Evolutionary conservation across 2,329 filamentous ascomycete genomes (phyloP).

Genomic region (Pyricularia pennisetigena): DNA sequence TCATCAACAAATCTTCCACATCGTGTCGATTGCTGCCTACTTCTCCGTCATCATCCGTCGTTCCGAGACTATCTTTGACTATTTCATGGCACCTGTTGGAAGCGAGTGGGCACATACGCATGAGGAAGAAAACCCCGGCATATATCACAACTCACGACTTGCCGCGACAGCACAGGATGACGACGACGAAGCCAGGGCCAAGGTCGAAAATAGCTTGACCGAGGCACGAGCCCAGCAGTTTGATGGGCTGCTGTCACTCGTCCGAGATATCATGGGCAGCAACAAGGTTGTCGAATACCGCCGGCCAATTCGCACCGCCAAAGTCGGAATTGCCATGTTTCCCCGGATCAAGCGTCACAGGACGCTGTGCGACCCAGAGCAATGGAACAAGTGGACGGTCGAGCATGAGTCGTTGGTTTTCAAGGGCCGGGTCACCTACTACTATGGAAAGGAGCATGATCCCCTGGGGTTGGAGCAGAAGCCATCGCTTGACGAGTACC

Average conservation of each 20-base stretch:
- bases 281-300: neutral
- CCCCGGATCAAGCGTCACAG: conserved; percentile 18
- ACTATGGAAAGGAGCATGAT: conserved; percentile 13
- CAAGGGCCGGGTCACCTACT: conserved; percentile 19
- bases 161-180: conserved; percentile 7
- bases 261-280: neutral
- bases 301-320: conserved; percentile 11
- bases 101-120: conserved; percentile 15
- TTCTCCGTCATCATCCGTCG: conserved; percentile 19
- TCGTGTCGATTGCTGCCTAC: conserved; percentile 21
- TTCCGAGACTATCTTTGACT: conserved; percentile 19
- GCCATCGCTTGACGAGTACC: conserved; percentile 11
- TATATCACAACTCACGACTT: conserved; percentile 13
- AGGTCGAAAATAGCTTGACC: neutral
- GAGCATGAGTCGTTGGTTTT: conserved; percentile 14
- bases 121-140: conserved; percentile 9
- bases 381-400: conserved; percentile 6
- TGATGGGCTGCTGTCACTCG: neutral
- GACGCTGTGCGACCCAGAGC: conserved; percentile 9
- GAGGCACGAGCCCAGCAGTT: neutral
- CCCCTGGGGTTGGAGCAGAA: conserved; percentile 8
- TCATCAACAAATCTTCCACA: conserved; percentile 21
- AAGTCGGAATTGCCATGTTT: conserved; percentile 21
- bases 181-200: conserved; percentile 6
- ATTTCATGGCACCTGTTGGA: conserved; percentile 18